Conservation (phyloP, 2,329 filamentous ascomycete genomes). For the Hypoxylon sp. region DNA sequence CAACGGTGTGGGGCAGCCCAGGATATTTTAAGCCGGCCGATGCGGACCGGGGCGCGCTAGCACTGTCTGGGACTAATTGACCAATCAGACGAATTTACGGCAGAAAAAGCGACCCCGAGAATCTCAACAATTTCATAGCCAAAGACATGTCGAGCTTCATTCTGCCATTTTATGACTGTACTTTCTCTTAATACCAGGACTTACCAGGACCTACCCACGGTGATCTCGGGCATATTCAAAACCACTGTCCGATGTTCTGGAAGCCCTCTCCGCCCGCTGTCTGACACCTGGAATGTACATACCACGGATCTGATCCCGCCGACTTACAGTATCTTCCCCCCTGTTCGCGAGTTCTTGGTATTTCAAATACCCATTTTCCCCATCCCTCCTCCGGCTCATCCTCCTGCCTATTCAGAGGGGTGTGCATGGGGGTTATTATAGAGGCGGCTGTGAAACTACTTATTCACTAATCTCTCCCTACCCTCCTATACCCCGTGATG, state of each 20-base stretch:
- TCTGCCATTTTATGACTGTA: conserved; percentile 14
- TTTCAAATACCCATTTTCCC: conserved; percentile 47
- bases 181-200: neutral
- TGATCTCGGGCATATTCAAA: conserved; percentile 41
- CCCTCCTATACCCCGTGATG: conserved; percentile 47
- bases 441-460: conserved; percentile 42
- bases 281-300: conserved; percentile 22
- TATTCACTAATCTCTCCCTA: conserved; percentile 32
- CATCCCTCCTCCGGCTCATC: conserved; percentile 37
- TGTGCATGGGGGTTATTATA: conserved; percentile 34
- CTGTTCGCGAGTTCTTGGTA: conserved; percentile 44
- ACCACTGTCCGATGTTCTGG: conserved; percentile 36
- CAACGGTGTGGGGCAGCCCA: conserved; percentile 16
- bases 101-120: conserved; percentile 47
- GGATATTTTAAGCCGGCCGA: conserved; percentile 44
- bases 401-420: conserved; percentile 47
- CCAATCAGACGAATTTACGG: conserved; percentile 41
- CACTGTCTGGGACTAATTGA: conserved; percentile 38
- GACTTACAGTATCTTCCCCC: conserved; percentile 33
- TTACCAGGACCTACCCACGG: neutral
- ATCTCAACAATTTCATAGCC: conserved; percentile 41
- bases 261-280: conserved; percentile 22
- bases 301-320: conserved; percentile 34
- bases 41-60: conserved; percentile 41
- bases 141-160: conserved; percentile 13